These are phyloP conservation scores for Vitis riparia DNA, from an alignment of 164 flowering plant species.

Conservation along the genomic window DNA sequence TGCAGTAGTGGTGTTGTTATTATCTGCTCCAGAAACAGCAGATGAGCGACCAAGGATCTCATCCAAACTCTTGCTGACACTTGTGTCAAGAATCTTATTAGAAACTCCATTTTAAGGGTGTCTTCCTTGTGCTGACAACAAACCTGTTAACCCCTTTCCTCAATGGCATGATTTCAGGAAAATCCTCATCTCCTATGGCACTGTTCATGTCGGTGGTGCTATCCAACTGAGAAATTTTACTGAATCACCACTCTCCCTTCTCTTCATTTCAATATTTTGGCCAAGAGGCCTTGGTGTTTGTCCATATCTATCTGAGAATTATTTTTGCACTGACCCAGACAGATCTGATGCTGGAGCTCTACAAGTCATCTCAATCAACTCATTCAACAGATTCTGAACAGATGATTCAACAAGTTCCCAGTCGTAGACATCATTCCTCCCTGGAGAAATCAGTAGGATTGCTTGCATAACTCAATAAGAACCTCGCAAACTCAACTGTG, in stretches of 20 bases:
- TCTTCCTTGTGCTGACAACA: too few relatives aligned
- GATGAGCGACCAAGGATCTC: too few relatives aligned
- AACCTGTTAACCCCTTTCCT: slow-evolving; percentile 74
- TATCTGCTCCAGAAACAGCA: too few relatives aligned
- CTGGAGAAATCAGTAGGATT: slow-evolving; percentile 32
- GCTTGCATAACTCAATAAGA: slow-evolving; percentile 17
- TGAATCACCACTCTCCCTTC: slow-evolving; percentile 64
- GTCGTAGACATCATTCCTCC: slow-evolving; percentile 23
- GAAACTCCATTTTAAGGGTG: too few relatives aligned
- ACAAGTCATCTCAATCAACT: slow-evolving; percentile 42
- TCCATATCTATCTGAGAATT: slow-evolving; percentile 38
- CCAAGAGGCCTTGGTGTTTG: slow-evolving; percentile 37
- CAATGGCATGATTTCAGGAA: slow-evolving; percentile 73
- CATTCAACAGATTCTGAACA: slow-evolving; percentile 61
- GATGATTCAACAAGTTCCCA: slow-evolving; percentile 62
- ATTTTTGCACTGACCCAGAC: slow-evolving; percentile 33
- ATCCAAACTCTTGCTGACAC: too few relatives aligned
- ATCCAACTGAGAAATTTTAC: slow-evolving; percentile 62
- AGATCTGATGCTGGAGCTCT: slow-evolving; percentile 13
- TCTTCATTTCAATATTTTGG: slow-evolving; percentile 68
- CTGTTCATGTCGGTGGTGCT: slow-evolving; percentile 40
- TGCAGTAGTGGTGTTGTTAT: too few relatives aligned
- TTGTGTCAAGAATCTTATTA: too few relatives aligned
- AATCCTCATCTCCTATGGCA: slow-evolving; percentile 57
- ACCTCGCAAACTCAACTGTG: too few relatives aligned